phyloP scores from a whole-genome alignment of 1,284 basidiomycete species.

The Termitomyces sp. region DNA sequence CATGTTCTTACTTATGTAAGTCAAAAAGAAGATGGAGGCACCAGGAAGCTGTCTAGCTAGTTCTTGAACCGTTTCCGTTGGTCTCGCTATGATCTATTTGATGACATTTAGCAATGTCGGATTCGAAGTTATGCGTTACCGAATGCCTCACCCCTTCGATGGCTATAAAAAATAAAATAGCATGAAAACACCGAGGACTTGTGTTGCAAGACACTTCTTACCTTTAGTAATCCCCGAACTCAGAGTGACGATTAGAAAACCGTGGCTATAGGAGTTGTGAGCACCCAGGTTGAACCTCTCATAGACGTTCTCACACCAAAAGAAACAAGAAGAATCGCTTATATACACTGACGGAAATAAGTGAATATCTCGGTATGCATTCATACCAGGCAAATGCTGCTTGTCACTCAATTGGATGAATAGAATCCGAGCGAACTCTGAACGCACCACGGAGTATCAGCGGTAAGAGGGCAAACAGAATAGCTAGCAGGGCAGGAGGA shows the following conservation, averaged over 20 bases:
- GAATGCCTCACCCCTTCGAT: background rate
- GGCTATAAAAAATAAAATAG: background rate
- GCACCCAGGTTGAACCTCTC: background rate
- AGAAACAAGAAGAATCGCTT: conserved; percentile 73
- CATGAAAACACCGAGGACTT: background rate
- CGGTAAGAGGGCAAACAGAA: conserved; percentile 70
- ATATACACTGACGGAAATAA: conserved; percentile 73
- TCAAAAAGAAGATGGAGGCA: conserved; percentile 78
- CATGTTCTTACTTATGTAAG: conserved; percentile 49
- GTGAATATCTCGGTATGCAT: conserved; percentile 67
- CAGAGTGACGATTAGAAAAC: conserved; percentile 1
- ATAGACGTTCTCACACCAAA: conserved; percentile 48
- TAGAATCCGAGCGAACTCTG: conserved; percentile 18
- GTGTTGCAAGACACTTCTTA: background rate
- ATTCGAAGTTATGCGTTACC: background rate
- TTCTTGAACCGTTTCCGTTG: conserved; percentile 43
- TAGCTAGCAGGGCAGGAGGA: conserved; percentile 63
- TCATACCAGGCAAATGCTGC: conserved; percentile 62
- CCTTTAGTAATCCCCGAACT: conserved; percentile 3
- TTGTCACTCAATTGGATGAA: background rate
- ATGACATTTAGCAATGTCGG: background rate
- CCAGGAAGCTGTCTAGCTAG: conserved; percentile 61
- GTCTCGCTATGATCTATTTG: conserved; percentile 42
- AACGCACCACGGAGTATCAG: conserved; percentile 48
- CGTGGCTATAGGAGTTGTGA: background rate